phyloP scores from a whole-genome alignment of 1,284 basidiomycete species.

The Boletus mariae region DNA sequence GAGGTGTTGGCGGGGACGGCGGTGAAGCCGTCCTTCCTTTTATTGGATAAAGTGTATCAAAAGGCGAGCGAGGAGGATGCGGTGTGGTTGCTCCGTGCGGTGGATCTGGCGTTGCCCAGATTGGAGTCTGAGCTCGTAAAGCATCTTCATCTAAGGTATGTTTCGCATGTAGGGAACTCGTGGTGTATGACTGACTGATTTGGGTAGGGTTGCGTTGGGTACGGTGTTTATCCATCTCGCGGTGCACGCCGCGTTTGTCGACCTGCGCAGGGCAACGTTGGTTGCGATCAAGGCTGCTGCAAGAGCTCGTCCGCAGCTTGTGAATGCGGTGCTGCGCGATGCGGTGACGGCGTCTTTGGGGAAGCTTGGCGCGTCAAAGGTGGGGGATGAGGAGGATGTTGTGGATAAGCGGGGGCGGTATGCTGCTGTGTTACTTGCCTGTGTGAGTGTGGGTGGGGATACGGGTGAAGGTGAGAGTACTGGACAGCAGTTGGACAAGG shows the following conservation, averaged over 20 bases:
- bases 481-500: slow-evolving; percentile 25
- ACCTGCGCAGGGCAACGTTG: slow-evolving; percentile 50
- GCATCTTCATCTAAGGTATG: slow-evolving; percentile 56
- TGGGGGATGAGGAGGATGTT: slow-evolving; percentile 25
- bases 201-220: slow-evolving; percentile 58
- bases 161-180: background rate
- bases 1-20: slow-evolving; percentile 44
- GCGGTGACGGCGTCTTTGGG: slow-evolving; percentile 48
- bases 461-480: background rate
- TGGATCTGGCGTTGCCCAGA: slow-evolving; percentile 49
- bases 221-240: slow-evolving; percentile 65
- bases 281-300: slow-evolving; percentile 40
- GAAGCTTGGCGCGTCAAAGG: slow-evolving; percentile 4
- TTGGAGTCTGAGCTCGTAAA: slow-evolving; percentile 54
- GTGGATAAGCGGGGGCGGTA: slow-evolving; percentile 49
- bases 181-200: background rate
- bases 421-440: slow-evolving; percentile 48
- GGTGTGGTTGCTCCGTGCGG: slow-evolving; percentile 73
- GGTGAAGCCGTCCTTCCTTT: slow-evolving; percentile 77
- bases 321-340: slow-evolving; percentile 53
- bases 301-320: slow-evolving; percentile 40
- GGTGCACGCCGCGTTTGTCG: slow-evolving; percentile 51
- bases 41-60: slow-evolving; percentile 85
- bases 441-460: slow-evolving; percentile 34
- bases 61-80: slow-evolving; percentile 72